Evolutionary conservation across 2,329 filamentous ascomycete species (phyloP).

Genomic region (Exophiala sideris): DNA sequence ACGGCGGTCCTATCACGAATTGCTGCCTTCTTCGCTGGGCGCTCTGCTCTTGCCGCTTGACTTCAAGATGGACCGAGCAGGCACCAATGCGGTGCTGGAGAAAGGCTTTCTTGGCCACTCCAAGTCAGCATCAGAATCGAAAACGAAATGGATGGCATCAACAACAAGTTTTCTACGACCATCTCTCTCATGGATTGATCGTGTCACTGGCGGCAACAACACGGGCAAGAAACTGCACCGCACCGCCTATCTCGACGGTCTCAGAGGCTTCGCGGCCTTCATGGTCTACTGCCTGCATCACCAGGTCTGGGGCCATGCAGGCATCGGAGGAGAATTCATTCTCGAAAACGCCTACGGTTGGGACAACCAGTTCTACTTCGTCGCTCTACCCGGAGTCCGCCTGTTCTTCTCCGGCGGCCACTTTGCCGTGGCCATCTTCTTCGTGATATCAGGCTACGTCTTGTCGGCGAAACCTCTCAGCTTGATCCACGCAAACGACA

Average conservation of each 20-base stretch:
- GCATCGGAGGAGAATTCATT: slow-evolving; percentile 34
- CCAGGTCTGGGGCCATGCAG: slow-evolving; percentile 55
- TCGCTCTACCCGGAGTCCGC: slow-evolving; percentile 56
- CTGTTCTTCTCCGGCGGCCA: slow-evolving; percentile 54
- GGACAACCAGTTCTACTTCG: slow-evolving; percentile 48
- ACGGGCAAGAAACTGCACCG: not conserved
- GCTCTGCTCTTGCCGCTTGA: not conserved
- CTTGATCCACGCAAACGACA: slow-evolving; percentile 42
- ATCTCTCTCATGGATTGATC: not conserved
- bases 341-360: slow-evolving; percentile 55
- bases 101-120: not conserved
- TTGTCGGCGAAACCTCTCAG: slow-evolving; percentile 42
- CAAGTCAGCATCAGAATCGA: too few relatives aligned
- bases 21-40: not conserved
- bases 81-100: not conserved
- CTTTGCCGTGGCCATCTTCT: slow-evolving; percentile 43
- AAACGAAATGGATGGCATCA: too few relatives aligned
- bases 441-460: slow-evolving; percentile 49
- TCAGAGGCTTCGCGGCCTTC: slow-evolving; percentile 64
- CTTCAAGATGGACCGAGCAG: not conserved
- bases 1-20: too few relatives aligned
- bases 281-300: slow-evolving; percentile 65
- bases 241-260: slow-evolving; percentile 62
- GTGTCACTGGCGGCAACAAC: not conserved
- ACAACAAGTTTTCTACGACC: not conserved